These are phyloP conservation scores for Exophiala sideris DNA, from an alignment of 2,329 filamentous ascomycete genomes.

Conservation along the genomic window DNA sequence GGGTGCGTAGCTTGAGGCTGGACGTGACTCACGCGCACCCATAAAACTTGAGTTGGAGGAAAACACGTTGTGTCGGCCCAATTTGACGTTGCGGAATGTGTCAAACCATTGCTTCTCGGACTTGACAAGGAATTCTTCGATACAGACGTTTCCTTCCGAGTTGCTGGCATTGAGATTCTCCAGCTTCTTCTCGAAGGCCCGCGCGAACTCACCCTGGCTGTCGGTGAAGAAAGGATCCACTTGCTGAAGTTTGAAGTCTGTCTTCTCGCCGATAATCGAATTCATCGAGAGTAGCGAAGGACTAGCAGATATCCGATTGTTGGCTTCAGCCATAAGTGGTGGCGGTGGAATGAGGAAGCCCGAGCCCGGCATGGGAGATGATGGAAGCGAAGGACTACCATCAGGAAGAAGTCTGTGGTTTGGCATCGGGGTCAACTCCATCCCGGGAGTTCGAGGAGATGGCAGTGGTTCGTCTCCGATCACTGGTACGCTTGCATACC, in stretches of 20 bases:
- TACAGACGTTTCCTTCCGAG: constrained; percentile 58
- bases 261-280: constrained; percentile 58
- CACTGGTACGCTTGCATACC: constrained; percentile 12
- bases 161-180: constrained; percentile 55
- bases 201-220: constrained; percentile 59
- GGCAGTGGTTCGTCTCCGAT: constrained; percentile 27
- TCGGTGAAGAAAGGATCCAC: constrained; percentile 67
- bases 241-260: constrained; percentile 61
- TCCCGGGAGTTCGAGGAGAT: constrained; percentile 18
- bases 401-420: not conserved
- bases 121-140: constrained; percentile 62
- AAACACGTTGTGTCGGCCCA: constrained; percentile 49
- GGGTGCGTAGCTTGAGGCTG: constrained; percentile 39
- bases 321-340: constrained; percentile 4
- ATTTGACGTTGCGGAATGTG: constrained; percentile 56
- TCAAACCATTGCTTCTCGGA: constrained; percentile 67
- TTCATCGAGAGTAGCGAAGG: constrained; percentile 53
- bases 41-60: constrained; percentile 36
- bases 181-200: constrained; percentile 56
- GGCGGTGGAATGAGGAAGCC: constrained; percentile 28
- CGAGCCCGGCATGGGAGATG: constrained; percentile 34
- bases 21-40: constrained; percentile 33
- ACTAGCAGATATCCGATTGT: constrained; percentile 16
- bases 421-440: constrained; percentile 8
- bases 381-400: constrained; percentile 32